A percentile compares a stretch with the other conserved stretches of the same genome.
Conservation (phyloP, 2,329 filamentous ascomycete genomes). For the Achaetomium macrosporum region DNA sequence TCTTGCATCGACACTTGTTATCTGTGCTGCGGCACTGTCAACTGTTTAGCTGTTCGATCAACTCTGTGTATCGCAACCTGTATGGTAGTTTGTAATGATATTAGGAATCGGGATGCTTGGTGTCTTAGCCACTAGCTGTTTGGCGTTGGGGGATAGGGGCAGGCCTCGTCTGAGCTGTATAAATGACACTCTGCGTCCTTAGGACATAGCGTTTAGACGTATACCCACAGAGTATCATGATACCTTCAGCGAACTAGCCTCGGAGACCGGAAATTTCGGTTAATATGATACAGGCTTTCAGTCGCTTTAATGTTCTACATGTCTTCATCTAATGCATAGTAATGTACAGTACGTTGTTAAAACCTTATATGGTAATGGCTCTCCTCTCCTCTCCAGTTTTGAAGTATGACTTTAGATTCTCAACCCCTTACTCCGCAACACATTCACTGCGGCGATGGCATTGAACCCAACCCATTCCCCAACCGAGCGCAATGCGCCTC, state of each 20-base stretch:
- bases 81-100: neutral
- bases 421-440: slow-evolving; percentile 81
- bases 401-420: slow-evolving; percentile 50
- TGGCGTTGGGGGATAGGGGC: neutral
- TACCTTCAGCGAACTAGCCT: too few species aligned
- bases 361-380: neutral
- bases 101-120: neutral
- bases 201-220: neutral
- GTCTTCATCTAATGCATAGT: neutral
- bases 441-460: slow-evolving; percentile 68
- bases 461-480: slow-evolving; percentile 80
- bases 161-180: neutral
- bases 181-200: neutral
- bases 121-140: neutral
- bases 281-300: slow-evolving; percentile 1
- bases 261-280: too few species aligned
- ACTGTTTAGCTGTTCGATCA: neutral
- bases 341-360: neutral
- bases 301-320: slow-evolving; percentile 1
- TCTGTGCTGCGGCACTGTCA: slow-evolving; percentile 3
- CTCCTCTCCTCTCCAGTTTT: neutral
- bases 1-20: neutral
- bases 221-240: too few species aligned
- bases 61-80: neutral
- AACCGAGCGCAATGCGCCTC: slow-evolving; percentile 56